Conservation (phyloP, 176 grass and related monocot species). For the Microstegium vimineum region DNA sequence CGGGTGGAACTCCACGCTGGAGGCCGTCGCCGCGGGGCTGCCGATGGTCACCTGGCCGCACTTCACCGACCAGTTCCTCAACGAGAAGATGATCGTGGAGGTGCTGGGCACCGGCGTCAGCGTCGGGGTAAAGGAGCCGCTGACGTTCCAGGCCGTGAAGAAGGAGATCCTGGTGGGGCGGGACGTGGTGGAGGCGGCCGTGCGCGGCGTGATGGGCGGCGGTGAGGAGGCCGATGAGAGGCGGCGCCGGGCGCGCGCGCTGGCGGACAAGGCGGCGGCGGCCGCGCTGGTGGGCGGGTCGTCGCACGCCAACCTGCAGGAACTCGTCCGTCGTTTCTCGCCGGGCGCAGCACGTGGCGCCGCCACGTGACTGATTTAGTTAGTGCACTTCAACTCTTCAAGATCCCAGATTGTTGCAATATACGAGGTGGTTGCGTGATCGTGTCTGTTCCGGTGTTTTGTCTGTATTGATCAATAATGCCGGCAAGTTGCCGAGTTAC, state of each 20-base stretch:
- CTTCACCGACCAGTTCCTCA: slow-evolving; percentile 50
- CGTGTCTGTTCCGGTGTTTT: no score
- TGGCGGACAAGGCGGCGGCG: not conserved
- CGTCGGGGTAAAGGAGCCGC: slow-evolving; percentile 17
- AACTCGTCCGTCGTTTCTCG: slow-evolving; percentile 18
- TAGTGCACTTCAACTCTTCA: no score
- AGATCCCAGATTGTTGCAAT: no score
- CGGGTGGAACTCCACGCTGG: slow-evolving; percentile 80
- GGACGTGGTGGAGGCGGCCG: not conserved
- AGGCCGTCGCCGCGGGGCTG: slow-evolving; percentile 42
- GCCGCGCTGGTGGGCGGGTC: slow-evolving; percentile 28
- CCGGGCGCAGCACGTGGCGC: not conserved
- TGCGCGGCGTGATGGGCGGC: slow-evolving; percentile 30
- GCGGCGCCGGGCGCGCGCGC: not conserved
- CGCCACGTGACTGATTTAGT: not conserved
- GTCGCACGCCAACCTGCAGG: slow-evolving; percentile 13
- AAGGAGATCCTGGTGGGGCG: slow-evolving; percentile 28
- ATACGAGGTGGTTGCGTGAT: no score
- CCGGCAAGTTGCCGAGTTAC: no score
- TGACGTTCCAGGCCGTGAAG: not conserved
- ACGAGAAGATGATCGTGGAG: slow-evolving; percentile 53
- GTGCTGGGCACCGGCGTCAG: slow-evolving; percentile 48
- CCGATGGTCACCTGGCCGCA: slow-evolving; percentile 62
- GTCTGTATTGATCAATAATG: no score
- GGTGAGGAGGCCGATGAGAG: slow-evolving; percentile 32